These are phyloP conservation scores for Solanum raphanifolium DNA, from an alignment of 257 asterid species.

Conservation along the genomic window DNA sequence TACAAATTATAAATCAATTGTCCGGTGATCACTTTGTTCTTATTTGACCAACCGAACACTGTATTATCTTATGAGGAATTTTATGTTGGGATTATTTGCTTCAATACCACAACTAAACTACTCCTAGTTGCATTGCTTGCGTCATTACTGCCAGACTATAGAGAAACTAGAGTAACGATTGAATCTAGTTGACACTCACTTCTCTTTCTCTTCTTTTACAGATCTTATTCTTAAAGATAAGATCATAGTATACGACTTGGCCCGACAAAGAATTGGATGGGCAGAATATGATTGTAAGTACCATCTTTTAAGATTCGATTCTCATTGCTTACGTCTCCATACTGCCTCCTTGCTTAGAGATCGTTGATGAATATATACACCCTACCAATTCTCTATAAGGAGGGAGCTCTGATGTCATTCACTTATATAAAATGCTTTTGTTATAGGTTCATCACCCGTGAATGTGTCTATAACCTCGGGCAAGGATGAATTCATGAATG, in stretches of 20 bases:
- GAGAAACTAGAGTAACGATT: neutral
- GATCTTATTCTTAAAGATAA: conserved; percentile 81
- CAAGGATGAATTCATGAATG: conserved; percentile 59
- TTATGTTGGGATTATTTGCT: neutral
- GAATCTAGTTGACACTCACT: neutral
- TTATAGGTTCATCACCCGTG: conserved; percentile 67
- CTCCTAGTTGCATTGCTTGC: neutral
- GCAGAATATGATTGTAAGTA: conserved; percentile 79
- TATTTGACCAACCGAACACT: neutral
- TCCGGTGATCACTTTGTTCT: neutral
- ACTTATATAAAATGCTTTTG: neutral
- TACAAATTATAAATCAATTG: neutral
- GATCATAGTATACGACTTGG: conserved; percentile 78
- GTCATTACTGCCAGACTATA: neutral
- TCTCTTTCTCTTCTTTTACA: conserved; percentile 17
- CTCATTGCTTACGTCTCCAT: neutral
- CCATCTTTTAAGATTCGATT: neutral
- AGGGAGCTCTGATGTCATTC: neutral
- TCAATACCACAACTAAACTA: neutral
- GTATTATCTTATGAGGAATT: neutral
- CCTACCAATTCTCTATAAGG: neutral
- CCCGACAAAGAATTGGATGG: conserved; percentile 79
- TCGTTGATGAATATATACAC: neutral
- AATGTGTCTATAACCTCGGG: conserved; percentile 67
- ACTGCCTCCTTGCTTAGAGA: neutral